A percentile compares a stretch with the other conserved stretches of the same genome.
These are phyloP conservation scores for Holtermanniella nyarrowii DNA, from an alignment of 768 basidiomycete species.

Conservation along the genomic window DNA sequence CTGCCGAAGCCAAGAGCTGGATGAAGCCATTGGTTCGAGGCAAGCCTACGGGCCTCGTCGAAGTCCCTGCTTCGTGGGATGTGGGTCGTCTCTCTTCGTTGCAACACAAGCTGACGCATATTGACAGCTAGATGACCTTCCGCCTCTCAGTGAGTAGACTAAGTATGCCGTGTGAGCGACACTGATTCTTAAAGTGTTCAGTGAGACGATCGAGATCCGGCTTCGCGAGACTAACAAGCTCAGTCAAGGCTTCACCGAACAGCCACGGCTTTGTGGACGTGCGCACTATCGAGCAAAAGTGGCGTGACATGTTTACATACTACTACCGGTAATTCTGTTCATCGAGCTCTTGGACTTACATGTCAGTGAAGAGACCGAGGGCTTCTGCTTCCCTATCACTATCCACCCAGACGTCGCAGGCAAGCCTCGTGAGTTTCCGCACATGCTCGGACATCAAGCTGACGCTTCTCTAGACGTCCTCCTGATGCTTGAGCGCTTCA, in stretches of 20 bases:
- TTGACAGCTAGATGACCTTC: slow-evolving; percentile 63
- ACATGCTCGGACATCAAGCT: background rate
- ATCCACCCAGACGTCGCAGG: slow-evolving; percentile 71
- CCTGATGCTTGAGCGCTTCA: slow-evolving; percentile 67
- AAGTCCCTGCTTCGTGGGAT: slow-evolving; percentile 64
- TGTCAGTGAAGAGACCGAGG: slow-evolving; percentile 20
- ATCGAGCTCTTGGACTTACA: slow-evolving; percentile 34
- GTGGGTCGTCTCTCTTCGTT: slow-evolving; percentile 10
- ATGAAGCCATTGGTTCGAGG: slow-evolving; percentile 63
- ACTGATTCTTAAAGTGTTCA: slow-evolving; percentile 48
- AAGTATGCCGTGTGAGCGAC: background rate
- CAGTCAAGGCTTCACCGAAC: slow-evolving; percentile 47
- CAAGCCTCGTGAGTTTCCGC: slow-evolving; percentile 38
- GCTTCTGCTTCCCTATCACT: slow-evolving; percentile 54
- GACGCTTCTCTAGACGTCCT: slow-evolving; percentile 53
- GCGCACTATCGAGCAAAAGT: slow-evolving; percentile 57
- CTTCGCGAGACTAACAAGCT: too few species aligned
- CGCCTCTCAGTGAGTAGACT: slow-evolving; percentile 44
- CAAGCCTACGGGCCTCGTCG: slow-evolving; percentile 53
- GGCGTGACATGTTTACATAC: slow-evolving; percentile 66
- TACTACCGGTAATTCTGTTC: slow-evolving; percentile 51
- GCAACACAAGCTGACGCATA: background rate
- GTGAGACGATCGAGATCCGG: slow-evolving; percentile 41
- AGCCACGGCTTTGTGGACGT: slow-evolving; percentile 69
- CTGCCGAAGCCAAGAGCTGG: slow-evolving; percentile 54